Percentiles rank a stretch among this genome's conserved stretches.
Conservation (phyloP, 768 basidiomycete species). For the Nidula microcarpa region DNA sequence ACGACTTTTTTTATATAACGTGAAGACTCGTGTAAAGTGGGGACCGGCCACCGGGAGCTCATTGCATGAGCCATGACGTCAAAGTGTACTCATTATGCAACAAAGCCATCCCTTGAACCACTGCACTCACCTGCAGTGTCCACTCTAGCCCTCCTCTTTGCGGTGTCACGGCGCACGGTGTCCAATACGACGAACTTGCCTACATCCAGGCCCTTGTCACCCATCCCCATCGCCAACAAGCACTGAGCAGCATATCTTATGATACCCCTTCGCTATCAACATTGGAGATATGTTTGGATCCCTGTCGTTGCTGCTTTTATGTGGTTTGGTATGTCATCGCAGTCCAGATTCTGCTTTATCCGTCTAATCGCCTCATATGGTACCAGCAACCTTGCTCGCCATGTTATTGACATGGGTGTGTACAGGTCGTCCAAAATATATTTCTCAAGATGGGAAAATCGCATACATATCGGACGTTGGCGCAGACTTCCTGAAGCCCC, state of each 20-base stretch:
- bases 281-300: slow-evolving; percentile 65
- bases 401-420: slow-evolving; percentile 74
- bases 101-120: no score
- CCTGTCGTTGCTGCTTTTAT: slow-evolving; percentile 57
- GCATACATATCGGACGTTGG: slow-evolving; percentile 80
- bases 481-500: slow-evolving; percentile 70
- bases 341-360: neutral
- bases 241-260: slow-evolving; percentile 6
- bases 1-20: no score
- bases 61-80: no score
- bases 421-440: slow-evolving; percentile 57
- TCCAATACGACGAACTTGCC: no score
- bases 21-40: no score
- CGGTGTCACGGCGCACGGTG: no score
- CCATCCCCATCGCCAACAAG: neutral
- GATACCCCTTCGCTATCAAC: slow-evolving; percentile 28
- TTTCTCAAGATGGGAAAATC: slow-evolving; percentile 50
- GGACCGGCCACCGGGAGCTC: no score
- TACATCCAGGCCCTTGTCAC: no score
- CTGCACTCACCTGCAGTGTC: no score
- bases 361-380: neutral
- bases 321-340: slow-evolving; percentile 54
- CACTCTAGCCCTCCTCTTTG: no score
- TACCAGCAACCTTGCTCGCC: slow-evolving; percentile 45
- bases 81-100: no score